These are phyloP conservation scores for Saturnispora gosingensis DNA, from an alignment of 805 yeast genomes.

Conservation along the genomic window DNA sequence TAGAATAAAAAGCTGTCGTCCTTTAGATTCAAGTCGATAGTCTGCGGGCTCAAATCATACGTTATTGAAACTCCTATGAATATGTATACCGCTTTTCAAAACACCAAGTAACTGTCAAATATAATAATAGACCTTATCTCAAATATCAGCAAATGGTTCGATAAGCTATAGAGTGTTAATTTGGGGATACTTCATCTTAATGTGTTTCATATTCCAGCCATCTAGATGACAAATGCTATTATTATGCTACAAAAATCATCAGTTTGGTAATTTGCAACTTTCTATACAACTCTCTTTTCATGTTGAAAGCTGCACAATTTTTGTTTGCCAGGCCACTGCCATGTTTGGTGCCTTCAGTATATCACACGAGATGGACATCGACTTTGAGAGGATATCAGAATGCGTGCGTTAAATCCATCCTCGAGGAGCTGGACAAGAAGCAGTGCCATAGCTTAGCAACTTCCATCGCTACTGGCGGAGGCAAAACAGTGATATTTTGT, in stretches of 20 bases:
- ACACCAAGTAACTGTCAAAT: too few relatives aligned
- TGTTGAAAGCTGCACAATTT: not conserved
- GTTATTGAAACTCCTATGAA: too few relatives aligned
- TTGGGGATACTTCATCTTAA: too few relatives aligned
- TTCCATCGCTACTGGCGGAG: conserved; percentile 89
- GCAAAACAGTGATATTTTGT: conserved; percentile 77
- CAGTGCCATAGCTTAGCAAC: conserved; percentile 55
- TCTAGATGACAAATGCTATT: not conserved
- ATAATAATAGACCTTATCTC: too few relatives aligned
- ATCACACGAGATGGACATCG: not conserved
- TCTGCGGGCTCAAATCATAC: too few relatives aligned
- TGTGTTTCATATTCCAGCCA: too few relatives aligned
- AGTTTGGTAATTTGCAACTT: not conserved
- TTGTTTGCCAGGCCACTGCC: not conserved
- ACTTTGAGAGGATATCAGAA: conserved; percentile 43
- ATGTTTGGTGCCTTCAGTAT: not conserved
- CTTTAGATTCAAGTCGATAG: too few relatives aligned
- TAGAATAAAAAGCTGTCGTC: too few relatives aligned
- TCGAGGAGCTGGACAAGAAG: conserved; percentile 32
- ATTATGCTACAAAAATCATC: not conserved
- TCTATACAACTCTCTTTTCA: not conserved
- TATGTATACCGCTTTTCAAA: too few relatives aligned
- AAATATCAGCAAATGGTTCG: too few relatives aligned
- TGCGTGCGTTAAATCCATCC: conserved; percentile 54
- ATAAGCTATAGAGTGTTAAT: too few relatives aligned